Evolutionary conservation across 2,329 filamentous ascomycete species (phyloP), one percentile per base, ranked within the genome.

Genomic region (Alternaria gansuensis): DNA sequence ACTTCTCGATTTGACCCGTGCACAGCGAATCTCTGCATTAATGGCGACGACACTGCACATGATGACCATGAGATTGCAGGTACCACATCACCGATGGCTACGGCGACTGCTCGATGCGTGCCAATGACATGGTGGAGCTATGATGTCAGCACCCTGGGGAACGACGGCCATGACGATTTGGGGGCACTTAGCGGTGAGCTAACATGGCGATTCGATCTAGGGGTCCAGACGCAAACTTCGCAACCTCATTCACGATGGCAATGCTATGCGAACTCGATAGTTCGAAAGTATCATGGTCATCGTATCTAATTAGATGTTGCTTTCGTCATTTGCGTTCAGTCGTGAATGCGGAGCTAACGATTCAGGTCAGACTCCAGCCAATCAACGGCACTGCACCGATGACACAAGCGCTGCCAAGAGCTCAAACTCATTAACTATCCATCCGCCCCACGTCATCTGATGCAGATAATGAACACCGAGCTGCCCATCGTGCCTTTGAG

Each of bases 141-240:
- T 59, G 57, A 59, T 59, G 57, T 59, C 57, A 59, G 52, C 34
- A 51, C 34, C 36, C 43, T 49, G 43, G 50, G 55, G 43, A 54
- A 55, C 31, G 26, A n/a, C 26, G 36, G 28, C 36, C 28, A 48
- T 34, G 44, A 48, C 44, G 29, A 36, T 48, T 34, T 5, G 44
- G 44, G 44, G 34, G 44, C 31, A 48, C 44, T 48, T 48, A 48
- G 44, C 44, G 44, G 44, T 48, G 13, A 36, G 31, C 31, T 48
- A 48, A 31, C 13, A 48, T 48, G 13, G 13, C 44, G 21, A 26
- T 36, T 23, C 31, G 44, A 13, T 48, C 23, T 36, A 48, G 29
- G 31, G 44, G 21, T 48, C 44, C 44, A 48, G 44, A 48, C 14
- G 31, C 31, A 48, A 3, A 24, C 1, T 17, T 26, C 31, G 36